Evolutionary conservation across 2,329 filamentous ascomycete genomes (phyloP).

Genomic region (Penicillium hordei): DNA sequence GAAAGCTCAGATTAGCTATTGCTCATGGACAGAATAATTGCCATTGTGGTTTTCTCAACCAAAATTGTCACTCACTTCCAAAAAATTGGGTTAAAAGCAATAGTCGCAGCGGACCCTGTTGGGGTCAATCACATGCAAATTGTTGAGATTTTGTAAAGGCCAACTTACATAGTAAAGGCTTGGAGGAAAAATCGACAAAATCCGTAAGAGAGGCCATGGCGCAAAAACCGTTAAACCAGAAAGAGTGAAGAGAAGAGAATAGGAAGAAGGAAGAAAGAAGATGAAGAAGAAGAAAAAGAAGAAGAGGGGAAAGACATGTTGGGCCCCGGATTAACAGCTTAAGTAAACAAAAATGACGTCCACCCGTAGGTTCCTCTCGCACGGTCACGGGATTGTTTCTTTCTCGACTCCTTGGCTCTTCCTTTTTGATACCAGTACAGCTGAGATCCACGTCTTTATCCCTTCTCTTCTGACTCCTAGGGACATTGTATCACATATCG

Average conservation of each 20-base stretch:
- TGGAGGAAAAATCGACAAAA: conserved; percentile 64
- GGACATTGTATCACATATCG: background rate
- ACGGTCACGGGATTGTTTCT: conserved; percentile 24
- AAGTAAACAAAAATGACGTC: conserved; percentile 30
- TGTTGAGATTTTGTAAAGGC: conserved; percentile 15
- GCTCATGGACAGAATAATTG: background rate
- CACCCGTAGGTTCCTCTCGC: conserved; percentile 6
- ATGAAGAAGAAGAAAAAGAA: conserved; percentile 8
- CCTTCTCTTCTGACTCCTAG: background rate
- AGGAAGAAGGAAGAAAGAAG: conserved; percentile 10
- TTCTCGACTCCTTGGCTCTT: conserved; percentile 7
- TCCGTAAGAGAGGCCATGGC: conserved; percentile 39
- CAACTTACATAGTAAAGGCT: conserved; percentile 63
- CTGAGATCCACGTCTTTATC: background rate
- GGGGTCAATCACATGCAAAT: conserved; percentile 34
- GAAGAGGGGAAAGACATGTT: conserved; percentile 13
- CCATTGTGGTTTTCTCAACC: background rate
- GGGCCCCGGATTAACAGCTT: conserved; percentile 14
- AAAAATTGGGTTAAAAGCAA: conserved; percentile 96
- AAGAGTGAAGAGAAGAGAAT: conserved; percentile 5
- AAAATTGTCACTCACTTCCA: conserved; percentile 76
- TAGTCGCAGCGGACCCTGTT: conserved; percentile 74
- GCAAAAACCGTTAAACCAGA: background rate
- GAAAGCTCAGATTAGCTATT: conserved; percentile 17
- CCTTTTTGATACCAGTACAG: background rate